Base-by-base conservation (phyloP, 179 eudicot genomes). In the Beta macrorhiza region DNA sequence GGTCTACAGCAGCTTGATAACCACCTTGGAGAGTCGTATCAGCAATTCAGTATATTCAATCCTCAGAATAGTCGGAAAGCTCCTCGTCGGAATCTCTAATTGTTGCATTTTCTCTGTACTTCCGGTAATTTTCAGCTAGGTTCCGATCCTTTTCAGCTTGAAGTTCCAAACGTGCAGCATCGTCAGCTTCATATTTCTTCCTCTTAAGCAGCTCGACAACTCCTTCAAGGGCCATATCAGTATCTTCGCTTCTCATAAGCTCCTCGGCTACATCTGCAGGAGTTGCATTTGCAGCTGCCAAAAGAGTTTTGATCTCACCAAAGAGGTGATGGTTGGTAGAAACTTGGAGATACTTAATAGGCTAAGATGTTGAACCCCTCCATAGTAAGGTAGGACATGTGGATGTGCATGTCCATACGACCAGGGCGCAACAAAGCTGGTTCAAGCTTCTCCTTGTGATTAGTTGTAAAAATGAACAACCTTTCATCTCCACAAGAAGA, bases 351-450 rank as follows among this genome's bases (percentile, higher is more conserved):
- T 61, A 61, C 22, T 61, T 65, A 29, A 15, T 67, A 67, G n/a
- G 72, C 49, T 67, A 67, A 67, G 49, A 67, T 5, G 19, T 67
- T 67, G 72, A 67, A 67, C n/a, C 72, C 72, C 49, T 32, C 51
- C 20, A 67, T 67, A 67, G 72, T 67, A 5, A 67, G 72, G 11
- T 67, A 67, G 49, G 72, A 37, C 72, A 67, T 67, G 16, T 67
- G 72, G 32, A 67, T 32, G 13, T 68, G 72, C 72, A 67, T 67
- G 47, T 67, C 72, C 72, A 67, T 67, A 67, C 72, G 72, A 32
- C 72, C 72, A 11, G 72, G 72, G n/a, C 51, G 10, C 64, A 61
- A 61, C 64, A 61, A 61, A 17, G 64, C 64, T 2, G 64, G 64
- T 20, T 61, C 64, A 5, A 61, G 64, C 64, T 7, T 15, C 4